Evolutionary conservation across 306 rosid species (phyloP).

Genomic region (Lupinus albus): DNA sequence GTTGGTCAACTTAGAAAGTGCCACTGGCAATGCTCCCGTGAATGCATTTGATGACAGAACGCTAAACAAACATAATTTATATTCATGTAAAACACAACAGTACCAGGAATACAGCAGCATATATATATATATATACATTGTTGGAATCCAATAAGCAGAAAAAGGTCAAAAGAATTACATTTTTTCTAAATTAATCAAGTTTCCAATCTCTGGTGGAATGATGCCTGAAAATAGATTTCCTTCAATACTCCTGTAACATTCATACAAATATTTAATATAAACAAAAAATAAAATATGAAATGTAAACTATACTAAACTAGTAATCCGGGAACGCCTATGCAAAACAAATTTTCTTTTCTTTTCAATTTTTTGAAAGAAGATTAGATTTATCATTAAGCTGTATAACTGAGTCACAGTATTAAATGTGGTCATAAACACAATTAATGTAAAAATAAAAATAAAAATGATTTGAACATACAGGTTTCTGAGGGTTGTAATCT

Average conservation of each 20-base stretch:
- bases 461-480: constrained; percentile 56
- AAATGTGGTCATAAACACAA: too few relatives aligned
- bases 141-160: constrained; percentile 17
- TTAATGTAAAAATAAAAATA: too few relatives aligned
- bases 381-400: neutral
- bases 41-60: constrained; percentile 71
- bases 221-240: constrained; percentile 73
- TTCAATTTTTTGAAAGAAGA: neutral
- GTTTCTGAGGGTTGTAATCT: constrained; percentile 77
- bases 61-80: constrained; percentile 50
- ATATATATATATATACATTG: neutral
- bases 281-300: constrained; percentile 15
- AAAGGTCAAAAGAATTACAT: constrained; percentile 57
- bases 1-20: constrained; percentile 70
- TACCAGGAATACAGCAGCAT: neutral
- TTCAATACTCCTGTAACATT: constrained; percentile 79
- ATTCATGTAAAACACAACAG: constrained; percentile 16
- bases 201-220: constrained; percentile 71
- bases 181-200: constrained; percentile 62
- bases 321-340: neutral
- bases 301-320: constrained; percentile 29
- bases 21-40: constrained; percentile 72
- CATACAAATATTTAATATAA: constrained; percentile 24
- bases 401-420: too few relatives aligned
- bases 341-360: neutral